Evolutionary conservation across 306 rosid genomes (phyloP).

Genomic region (Abrus precatorius): DNA sequence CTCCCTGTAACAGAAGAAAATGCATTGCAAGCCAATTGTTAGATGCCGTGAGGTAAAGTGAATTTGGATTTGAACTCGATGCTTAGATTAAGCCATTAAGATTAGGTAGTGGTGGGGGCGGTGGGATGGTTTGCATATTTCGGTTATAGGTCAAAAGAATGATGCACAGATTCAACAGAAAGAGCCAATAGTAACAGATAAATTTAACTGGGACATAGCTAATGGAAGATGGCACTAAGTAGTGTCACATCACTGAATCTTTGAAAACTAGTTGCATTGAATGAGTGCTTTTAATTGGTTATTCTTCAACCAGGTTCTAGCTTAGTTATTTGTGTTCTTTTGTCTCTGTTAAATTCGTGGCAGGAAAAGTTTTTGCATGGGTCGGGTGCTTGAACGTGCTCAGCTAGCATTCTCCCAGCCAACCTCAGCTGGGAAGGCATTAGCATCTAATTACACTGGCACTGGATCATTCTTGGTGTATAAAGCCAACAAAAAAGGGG

Average conservation of each 20-base stretch:
- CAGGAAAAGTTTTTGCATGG: conserved; percentile 77
- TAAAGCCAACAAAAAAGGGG: conserved; percentile 44
- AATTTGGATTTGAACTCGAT: background rate
- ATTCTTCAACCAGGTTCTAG: background rate
- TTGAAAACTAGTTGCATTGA: background rate
- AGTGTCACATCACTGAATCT: conserved; percentile 8
- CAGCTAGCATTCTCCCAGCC: conserved; percentile 89
- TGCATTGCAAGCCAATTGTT: conserved; percentile 72
- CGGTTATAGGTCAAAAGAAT: background rate
- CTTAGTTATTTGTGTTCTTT: conserved; percentile 29
- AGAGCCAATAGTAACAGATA: conserved; percentile 13
- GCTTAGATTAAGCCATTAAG: background rate
- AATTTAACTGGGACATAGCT: conserved; percentile 2
- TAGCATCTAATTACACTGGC: conserved; percentile 74
- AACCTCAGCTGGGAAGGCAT: conserved; percentile 74
- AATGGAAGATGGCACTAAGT: background rate
- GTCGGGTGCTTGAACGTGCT: conserved; percentile 60
- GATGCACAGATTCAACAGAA: background rate
- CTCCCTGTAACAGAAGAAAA: conserved; percentile 81
- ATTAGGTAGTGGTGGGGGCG: background rate
- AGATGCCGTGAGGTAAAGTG: conserved; percentile 78
- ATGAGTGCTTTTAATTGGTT: conserved; percentile 2
- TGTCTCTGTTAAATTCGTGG: conserved; percentile 31
- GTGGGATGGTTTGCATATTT: background rate
- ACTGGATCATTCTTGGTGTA: conserved; percentile 71